Percentiles rank a stretch among this genome's conserved stretches.
Evolutionary conservation across 306 rosid species (phyloP).

Genomic region (Potentilla sterilis): DNA sequence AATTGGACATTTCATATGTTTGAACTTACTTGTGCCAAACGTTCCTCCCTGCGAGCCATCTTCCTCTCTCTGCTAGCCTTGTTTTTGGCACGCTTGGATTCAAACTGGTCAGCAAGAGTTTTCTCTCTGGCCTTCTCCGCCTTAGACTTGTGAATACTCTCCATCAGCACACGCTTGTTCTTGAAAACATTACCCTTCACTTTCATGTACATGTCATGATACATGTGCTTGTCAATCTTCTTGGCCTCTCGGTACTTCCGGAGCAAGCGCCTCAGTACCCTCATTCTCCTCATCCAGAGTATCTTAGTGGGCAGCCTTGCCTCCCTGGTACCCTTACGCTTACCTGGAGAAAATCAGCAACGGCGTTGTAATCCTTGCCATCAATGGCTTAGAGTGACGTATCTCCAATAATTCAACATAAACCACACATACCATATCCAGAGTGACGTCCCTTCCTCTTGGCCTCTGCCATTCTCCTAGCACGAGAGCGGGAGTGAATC

Average conservation of each 20-base stretch:
- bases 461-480: slow-evolving; percentile 88
- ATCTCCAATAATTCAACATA: not conserved
- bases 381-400: too few relatives aligned
- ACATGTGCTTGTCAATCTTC: slow-evolving; percentile 49
- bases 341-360: slow-evolving; percentile 32
- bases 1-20: not conserved
- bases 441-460: slow-evolving; percentile 98
- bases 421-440: slow-evolving; percentile 62
- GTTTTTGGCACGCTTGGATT: slow-evolving; percentile 46
- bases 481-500: slow-evolving; percentile 95
- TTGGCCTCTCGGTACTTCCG: slow-evolving; percentile 46
- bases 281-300: slow-evolving; percentile 61
- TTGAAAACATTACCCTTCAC: slow-evolving; percentile 53
- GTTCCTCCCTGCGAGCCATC: slow-evolving; percentile 44
- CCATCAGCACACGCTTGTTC: slow-evolving; percentile 56
- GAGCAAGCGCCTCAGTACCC: slow-evolving; percentile 49
- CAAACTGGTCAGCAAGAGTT: slow-evolving; percentile 46
- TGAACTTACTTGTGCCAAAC: slow-evolving; percentile 36
- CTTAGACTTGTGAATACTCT: slow-evolving; percentile 53
- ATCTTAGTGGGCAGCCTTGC: slow-evolving; percentile 59
- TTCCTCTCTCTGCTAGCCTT: slow-evolving; percentile 56
- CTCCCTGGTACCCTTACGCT: slow-evolving; percentile 64
- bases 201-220: slow-evolving; percentile 55
- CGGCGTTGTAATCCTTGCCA: not conserved
- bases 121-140: slow-evolving; percentile 55